phyloP scores from a whole-genome alignment of 805 yeast genomes.

The Monosporozyma aerobia region DNA sequence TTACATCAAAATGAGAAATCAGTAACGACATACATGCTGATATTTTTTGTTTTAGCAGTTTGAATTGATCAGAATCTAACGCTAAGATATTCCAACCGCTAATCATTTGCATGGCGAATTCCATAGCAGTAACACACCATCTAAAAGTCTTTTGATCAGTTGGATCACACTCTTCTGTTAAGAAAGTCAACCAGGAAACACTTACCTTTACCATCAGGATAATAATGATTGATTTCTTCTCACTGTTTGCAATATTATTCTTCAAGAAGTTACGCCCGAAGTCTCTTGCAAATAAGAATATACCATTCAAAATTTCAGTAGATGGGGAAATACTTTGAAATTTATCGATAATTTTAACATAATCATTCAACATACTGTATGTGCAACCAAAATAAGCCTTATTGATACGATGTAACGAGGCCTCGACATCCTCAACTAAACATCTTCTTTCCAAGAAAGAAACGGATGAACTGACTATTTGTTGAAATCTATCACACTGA shows the following conservation, averaged over 20 bases:
- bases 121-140: slow-evolving; percentile 94
- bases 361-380: slow-evolving; percentile 53
- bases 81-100: slow-evolving; percentile 82
- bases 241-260: slow-evolving; percentile 45
- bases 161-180: slow-evolving; percentile 91
- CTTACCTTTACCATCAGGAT: slow-evolving; percentile 65
- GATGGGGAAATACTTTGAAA: slow-evolving; percentile 54
- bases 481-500: slow-evolving; percentile 48
- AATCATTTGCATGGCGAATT: slow-evolving; percentile 92
- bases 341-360: slow-evolving; percentile 39
- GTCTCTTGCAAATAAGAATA: slow-evolving; percentile 73
- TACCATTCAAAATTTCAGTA: slow-evolving; percentile 67
- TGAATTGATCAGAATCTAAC: slow-evolving; percentile 67
- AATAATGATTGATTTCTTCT: slow-evolving; percentile 56
- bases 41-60: slow-evolving; percentile 64
- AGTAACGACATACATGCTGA: slow-evolving; percentile 90
- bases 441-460: slow-evolving; percentile 55
- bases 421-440: slow-evolving; percentile 62
- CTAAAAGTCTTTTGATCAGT: slow-evolving; percentile 84
- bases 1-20: slow-evolving; percentile 92
- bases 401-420: slow-evolving; percentile 57
- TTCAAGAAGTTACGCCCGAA: slow-evolving; percentile 65
- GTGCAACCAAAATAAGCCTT: slow-evolving; percentile 61
- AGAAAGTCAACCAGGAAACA: slow-evolving; percentile 87
- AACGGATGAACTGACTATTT: slow-evolving; percentile 46